Evolutionary conservation across 805 yeast genomes (phyloP), one percentile per base, ranked within the genome.

Genomic region (Zygosaccharomyces kombuchaensis): DNA sequence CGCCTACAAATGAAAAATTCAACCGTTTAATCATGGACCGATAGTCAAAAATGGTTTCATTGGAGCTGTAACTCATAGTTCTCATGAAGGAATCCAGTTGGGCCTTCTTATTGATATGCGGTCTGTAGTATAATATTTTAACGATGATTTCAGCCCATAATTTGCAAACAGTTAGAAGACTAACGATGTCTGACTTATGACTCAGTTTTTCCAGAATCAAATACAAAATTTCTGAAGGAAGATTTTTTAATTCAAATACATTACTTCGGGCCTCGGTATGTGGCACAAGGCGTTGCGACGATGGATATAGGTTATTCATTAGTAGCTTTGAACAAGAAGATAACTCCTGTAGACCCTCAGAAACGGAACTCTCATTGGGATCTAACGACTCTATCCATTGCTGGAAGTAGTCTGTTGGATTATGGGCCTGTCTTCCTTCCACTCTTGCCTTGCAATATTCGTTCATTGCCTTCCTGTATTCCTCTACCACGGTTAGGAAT

Each of bases 101-200:
- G 75, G 84, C 75, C 35, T 87, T 78, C 36, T 71, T 67, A 39
- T 76, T 69, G 40, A 89, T 75, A 50, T 77, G 76, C 2, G 97
- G 96, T 48, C 98, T 77, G 60, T 87, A 86, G 95, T 96, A 90
- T 25, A 90, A 69, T 34, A 83, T 73, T 57, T 87, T 96, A 9
- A 88, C 80, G 10, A 86, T 80, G 34, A 86, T 71, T 53, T 80
- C 77, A 9, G 89, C 85, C 84, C 96, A 89, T 50, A 81, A 76
- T 56, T 79, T 81, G 66, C 96, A 89, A 6, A 87, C 90, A 1
- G 87, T 73, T 50, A 87, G 68, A 17, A 84, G 65, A 10, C 79
- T 71, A 22, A 78, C 80, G 48, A 82, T 68, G 55, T 84, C 89
- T 3, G 74, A 59, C 52, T 75, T 78, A 34, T 83, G 74, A 39